phyloP scores from a whole-genome alignment of 73 alveolate genomes.

The Stentor coeruleus region DNA sequence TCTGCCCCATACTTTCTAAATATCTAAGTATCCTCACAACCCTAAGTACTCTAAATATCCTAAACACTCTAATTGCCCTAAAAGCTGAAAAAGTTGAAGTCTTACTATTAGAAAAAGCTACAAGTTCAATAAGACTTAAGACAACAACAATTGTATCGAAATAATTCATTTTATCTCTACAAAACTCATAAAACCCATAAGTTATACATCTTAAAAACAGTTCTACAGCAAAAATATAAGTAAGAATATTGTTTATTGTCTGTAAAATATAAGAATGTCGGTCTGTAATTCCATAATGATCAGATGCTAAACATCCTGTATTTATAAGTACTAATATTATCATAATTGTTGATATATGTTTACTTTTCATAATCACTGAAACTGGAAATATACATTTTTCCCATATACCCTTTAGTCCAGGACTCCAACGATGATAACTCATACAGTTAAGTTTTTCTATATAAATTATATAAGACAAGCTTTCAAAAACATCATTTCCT shows the following conservation, averaged over 20 bases:
- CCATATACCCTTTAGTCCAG: neutral
- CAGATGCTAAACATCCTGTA: slow-evolving; percentile 67
- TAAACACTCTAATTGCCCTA: slow-evolving; percentile 81
- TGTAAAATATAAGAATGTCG: neutral
- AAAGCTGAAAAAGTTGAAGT: slow-evolving; percentile 51
- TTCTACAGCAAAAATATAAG: slow-evolving; percentile 51
- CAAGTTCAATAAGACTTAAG: slow-evolving; percentile 83
- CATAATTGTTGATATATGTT: neutral
- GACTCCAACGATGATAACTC: neutral
- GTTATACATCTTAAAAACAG: slow-evolving; percentile 62
- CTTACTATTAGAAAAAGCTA: slow-evolving; percentile 32
- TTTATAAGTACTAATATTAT: slow-evolving; percentile 32
- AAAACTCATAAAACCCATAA: slow-evolving; percentile 52
- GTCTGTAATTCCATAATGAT: slow-evolving; percentile 28
- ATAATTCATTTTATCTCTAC: slow-evolving; percentile 59
- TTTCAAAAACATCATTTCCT: slow-evolving; percentile 1
- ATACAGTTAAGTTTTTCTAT: neutral
- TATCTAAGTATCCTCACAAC: slow-evolving; percentile 83
- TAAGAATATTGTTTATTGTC: neutral
- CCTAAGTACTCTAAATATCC: slow-evolving; percentile 95
- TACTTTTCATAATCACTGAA: neutral
- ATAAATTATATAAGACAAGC: too few relatives aligned
- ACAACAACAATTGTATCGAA: slow-evolving; percentile 83
- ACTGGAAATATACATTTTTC: slow-evolving; percentile 26
- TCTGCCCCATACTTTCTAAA: slow-evolving; percentile 84